Base-by-base conservation (phyloP, 177 flowering plant genomes). In the Telopea speciosissima region DNA sequence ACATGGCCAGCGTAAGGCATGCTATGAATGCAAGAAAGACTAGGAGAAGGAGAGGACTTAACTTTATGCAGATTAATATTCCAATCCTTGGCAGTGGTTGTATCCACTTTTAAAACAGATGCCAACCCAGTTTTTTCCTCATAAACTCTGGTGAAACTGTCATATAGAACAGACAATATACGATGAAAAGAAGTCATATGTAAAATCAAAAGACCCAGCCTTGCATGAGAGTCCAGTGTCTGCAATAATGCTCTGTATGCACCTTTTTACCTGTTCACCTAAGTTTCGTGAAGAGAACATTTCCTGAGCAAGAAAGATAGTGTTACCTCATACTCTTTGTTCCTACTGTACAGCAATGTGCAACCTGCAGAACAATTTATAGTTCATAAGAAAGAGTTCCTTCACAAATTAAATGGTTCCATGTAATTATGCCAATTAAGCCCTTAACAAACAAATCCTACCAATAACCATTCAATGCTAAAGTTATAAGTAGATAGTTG, bases 1-100 rank as follows among this genome's bases (percentile, higher is more conserved):
- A 83, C 61, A 66, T 72, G 76, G 66, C 79, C 56, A 64, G 62
- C 74, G 49, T 78, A 70, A 56, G 88, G 85, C 31, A 76, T 75
- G 65, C 45, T 77, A 66, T 85, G 83, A 36, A 73, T 63, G 72
- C 63, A 86, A 10, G 88, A 87, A 67, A 86, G 68, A 63, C 75
- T 66, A 44, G 86, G 83, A 24, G 89, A 85, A 11, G 88, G 90
- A 74, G 73, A 79, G 45, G 85, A 81, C 63, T 67, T 84, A 62
- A 85, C 90, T 59, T 78, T 40, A 62, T 83, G 82, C 63, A 75
- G 77, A 62, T 72, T 58, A 45, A 78, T 23, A 45, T 45, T 72
- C 54, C 69, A 61, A 74, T 63, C 76, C 31, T 12, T 70, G 60
- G 52, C 49, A 1, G 66, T 40, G 63, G 54, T 68, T 36, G 72